Evolutionary conservation across 768 basidiomycete genomes (phyloP), one percentile per base, ranked within the genome.

Genomic region (Suillus occidentalis): DNA sequence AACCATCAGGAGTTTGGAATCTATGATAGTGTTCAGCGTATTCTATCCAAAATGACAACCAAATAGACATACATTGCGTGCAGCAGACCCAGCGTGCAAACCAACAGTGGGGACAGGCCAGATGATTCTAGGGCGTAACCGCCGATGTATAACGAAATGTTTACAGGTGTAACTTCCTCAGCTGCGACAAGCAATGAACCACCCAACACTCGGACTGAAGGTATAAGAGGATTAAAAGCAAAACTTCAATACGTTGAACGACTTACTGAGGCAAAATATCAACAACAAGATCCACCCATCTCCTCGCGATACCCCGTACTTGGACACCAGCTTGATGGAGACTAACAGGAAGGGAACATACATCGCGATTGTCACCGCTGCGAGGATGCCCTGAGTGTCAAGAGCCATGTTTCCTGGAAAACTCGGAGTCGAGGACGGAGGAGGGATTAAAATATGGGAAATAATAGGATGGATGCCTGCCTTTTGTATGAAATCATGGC

Each of bases 241-340:
- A n/a, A 34, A 8, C 7, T 37, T 31, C 4, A 60, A 31, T 43
- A 9, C 40, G 31, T 3, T 2, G 42, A 13, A 49, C 14, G 39
- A 78, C 86, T 72, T 66, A 88, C 89, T 74, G 52, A 83, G 66
- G 13, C 87, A 82, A 66, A 91, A 89, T 14, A 88, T 75, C 53
- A 84, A 79, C n/a, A 90, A 79, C 67, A 85, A 84, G n/a, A 90
- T 73, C 88, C 88, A 91, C 65, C 87, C 89, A 37, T 82, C 85
- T 72, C 87, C 83, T 50, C 82, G 79, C 63, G 84, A 74, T 68
- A 89, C 80, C 45, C 83, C 85, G 79, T 90, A 86, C 39, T 81
- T 84, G 59, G 81, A 70, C 57, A 81, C 75, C 56, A 89, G 73
- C 49, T 81, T 72, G 57, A 82, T 37, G 1, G 85, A 79, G 43